These are phyloP conservation scores for Hypholoma fasciculare DNA, from an alignment of 768 basidiomycete genomes.

Conservation along the genomic window DNA sequence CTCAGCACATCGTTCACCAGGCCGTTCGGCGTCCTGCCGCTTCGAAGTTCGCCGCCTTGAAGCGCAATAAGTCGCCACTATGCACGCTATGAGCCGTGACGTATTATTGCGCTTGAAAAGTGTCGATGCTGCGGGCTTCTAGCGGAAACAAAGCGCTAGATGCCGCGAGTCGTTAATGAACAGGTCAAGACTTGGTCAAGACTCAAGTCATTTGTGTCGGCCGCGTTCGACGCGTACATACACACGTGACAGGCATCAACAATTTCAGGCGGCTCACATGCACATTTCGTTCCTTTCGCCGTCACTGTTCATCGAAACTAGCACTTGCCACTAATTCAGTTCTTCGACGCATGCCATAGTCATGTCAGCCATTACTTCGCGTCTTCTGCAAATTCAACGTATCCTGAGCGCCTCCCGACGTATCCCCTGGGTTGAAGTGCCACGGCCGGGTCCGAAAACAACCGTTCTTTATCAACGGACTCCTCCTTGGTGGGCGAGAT, in stretches of 20 bases:
- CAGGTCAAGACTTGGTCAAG: no score
- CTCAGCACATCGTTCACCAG: no score
- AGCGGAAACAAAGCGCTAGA: no score
- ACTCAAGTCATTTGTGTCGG: no score
- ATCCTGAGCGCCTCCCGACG: not conserved
- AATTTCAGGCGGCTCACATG: not conserved
- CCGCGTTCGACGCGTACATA: no score
- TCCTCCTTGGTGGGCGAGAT: not conserved
- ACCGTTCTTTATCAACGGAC: conserved; percentile 1
- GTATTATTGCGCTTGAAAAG: no score
- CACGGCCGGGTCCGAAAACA: conserved; percentile 10
- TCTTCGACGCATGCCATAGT: not conserved
- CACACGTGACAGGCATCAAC: not conserved
- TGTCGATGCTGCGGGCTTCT: no score
- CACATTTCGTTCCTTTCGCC: not conserved
- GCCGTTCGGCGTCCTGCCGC: no score
- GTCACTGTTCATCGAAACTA: not conserved
- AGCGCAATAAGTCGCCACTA: no score
- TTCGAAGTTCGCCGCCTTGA: no score
- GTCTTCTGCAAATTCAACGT: not conserved
- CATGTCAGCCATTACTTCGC: not conserved
- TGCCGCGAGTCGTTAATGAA: no score
- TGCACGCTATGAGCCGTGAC: no score
- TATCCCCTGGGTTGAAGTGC: not conserved
- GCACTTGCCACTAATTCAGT: not conserved